Base-by-base conservation (phyloP, 257 asterid species). In the Coffea canephora region DNA sequence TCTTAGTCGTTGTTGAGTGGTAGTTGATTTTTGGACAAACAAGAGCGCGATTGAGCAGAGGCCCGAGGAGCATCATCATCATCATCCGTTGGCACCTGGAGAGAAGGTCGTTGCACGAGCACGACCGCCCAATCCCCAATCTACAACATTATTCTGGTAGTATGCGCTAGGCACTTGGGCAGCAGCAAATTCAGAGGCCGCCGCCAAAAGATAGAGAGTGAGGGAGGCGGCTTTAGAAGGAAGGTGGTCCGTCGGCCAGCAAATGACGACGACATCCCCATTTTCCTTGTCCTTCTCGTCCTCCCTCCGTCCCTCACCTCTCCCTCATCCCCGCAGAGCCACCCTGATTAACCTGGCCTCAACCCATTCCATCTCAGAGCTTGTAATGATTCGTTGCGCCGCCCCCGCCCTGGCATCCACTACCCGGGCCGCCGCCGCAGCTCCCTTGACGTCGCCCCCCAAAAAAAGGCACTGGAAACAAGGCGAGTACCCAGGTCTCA, bases 391-490 rank as follows among this genome's bases (percentile, higher is more conserved):
- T 45, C 85, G 71, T 64, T 78, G 78, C 50, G 49, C 34, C 34
- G 34, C 34, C 34, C 34, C 34, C 34, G 34, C 78, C 6, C 79
- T 71, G 48, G 14, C 83, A 8, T 10, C 86, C 6, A 71, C 87
- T 18, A 19, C 88, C 16, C 34, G 84, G 39, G 62, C 85, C 12
- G 18, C 87, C 10, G 39, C 84, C 36, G 5, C 34, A 31, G 34
- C 88, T 27, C 13, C 87, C 10, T 14, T 69, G 31, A 31, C 79
- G 43, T 43, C 27, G 34, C 79, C 86, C 57, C 54, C 77, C 39
- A 86, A 82, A 88, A 90, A 87, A 78, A 90, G 89, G 85, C 89
- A 85, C 71, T 90, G 93, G 97, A 93, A 95, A 83, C 83, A 87
- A 31, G 94, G 96, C 15, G 94, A 92, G 78, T 89, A 89, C 69